phyloP scores from a whole-genome alignment of 306 rosid genomes.

The Cicer chorassanicum region DNA sequence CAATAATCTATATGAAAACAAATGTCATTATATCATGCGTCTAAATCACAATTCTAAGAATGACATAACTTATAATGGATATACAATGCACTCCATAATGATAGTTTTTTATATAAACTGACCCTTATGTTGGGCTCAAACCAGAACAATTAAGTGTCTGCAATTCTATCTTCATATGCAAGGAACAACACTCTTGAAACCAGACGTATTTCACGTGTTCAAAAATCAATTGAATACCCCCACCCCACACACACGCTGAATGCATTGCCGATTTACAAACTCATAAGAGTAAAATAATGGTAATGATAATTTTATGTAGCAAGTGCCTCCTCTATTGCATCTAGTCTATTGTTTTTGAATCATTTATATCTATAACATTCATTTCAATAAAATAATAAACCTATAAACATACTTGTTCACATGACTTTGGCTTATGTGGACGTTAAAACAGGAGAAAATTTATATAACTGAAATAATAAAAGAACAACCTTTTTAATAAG shows the following conservation, averaged over 20 bases:
- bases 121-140: background rate
- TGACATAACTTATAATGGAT: background rate
- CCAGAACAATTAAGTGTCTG: background rate
- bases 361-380: background rate
- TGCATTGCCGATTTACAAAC: conserved; percentile 11
- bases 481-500: too few relatives aligned
- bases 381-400: background rate
- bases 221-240: background rate
- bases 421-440: background rate
- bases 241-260: background rate
- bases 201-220: background rate
- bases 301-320: background rate
- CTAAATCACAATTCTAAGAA: background rate
- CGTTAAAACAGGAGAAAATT: too few relatives aligned
- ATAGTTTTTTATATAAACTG: background rate
- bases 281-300: background rate
- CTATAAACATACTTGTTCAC: background rate
- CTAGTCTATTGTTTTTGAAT: background rate
- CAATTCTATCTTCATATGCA: background rate
- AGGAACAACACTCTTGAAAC: background rate
- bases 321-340: background rate
- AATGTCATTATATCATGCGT: background rate
- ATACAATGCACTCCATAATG: conserved; percentile 9
- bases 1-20: conserved; percentile 9
- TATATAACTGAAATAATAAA: too few relatives aligned